Evolutionary conservation across 768 basidiomycete species (phyloP).

Genomic region (Pulveroboletus sp.): DNA sequence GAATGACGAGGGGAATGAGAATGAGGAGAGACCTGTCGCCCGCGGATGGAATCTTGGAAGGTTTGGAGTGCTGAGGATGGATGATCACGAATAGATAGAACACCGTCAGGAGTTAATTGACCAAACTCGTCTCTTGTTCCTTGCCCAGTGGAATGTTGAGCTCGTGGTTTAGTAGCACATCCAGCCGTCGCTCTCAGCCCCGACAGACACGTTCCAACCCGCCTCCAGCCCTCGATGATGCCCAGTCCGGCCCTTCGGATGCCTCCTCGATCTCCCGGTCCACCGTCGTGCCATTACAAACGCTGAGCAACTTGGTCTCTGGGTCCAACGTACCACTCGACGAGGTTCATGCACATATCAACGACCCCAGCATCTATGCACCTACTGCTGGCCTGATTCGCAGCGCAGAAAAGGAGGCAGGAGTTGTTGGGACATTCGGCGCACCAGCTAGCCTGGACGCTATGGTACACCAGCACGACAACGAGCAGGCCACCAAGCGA

Average conservation of each 20-base stretch:
- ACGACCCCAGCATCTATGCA: slow-evolving; percentile 24
- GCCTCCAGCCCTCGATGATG: not conserved
- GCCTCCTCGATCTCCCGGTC: slow-evolving; percentile 16
- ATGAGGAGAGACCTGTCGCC: not conserved
- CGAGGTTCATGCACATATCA: slow-evolving; percentile 21
- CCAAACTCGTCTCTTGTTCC: slow-evolving; percentile 5
- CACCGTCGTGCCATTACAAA: slow-evolving; percentile 13
- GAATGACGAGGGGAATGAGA: slow-evolving; percentile 11
- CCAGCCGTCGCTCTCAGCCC: slow-evolving; percentile 19
- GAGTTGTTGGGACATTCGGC: slow-evolving; percentile 8
- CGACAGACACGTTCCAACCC: slow-evolving; percentile 4
- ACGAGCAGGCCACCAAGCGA: not conserved
- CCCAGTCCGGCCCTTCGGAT: slow-evolving; percentile 4
- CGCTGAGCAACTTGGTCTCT: slow-evolving; percentile 12
- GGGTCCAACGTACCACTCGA: slow-evolving; percentile 19
- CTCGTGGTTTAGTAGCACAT: slow-evolving; percentile 30
- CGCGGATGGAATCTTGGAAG: slow-evolving; percentile 12
- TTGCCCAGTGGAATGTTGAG: slow-evolving; percentile 17
- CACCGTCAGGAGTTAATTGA: slow-evolving; percentile 2
- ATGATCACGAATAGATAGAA: slow-evolving; percentile 13
- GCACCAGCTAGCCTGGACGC: slow-evolving; percentile 6
- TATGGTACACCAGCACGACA: slow-evolving; percentile 1
- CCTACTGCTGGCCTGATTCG: slow-evolving; percentile 16
- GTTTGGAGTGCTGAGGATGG: slow-evolving; percentile 31
- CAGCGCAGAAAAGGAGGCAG: slow-evolving; percentile 9